Conservation (phyloP, 495 filamentous ascomycete genomes). For the Podospora comata region DNA sequence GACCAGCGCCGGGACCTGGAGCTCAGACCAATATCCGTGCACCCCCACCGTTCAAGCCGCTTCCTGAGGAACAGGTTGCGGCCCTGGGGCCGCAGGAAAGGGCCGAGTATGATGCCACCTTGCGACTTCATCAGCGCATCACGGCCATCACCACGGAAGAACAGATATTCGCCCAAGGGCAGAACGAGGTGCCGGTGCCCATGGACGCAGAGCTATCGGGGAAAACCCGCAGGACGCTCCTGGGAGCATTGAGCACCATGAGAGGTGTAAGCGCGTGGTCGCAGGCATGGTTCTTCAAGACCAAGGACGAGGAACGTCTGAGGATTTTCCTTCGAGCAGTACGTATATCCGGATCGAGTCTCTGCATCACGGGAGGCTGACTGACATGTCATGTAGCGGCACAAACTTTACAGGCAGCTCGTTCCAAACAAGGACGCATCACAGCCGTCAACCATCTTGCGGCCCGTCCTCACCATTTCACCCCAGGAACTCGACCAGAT, state of each 20-base stretch:
- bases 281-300: conserved; percentile 40
- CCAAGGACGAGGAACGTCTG: conserved; percentile 43
- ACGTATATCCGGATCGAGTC: conserved; percentile 25
- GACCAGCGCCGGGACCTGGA: conserved; percentile 16
- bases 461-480: conserved; percentile 52
- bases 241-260: conserved; percentile 30
- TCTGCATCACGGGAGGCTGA: conserved; percentile 21
- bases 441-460: conserved; percentile 25
- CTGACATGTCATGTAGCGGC: conserved; percentile 46
- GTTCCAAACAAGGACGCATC: conserved; percentile 26
- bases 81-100: neutral
- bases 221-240: conserved; percentile 35
- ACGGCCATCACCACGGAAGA: neutral
- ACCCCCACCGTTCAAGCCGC: neutral
- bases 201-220: neutral
- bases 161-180: neutral
- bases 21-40: neutral
- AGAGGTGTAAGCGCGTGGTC: conserved; percentile 34
- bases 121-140: neutral
- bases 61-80: conserved; percentile 9
- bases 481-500: conserved; percentile 53
- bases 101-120: neutral
- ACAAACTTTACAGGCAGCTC: conserved; percentile 59
- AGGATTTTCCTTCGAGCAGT: conserved; percentile 47
- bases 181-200: conserved; percentile 8